Evolutionary conservation across 768 basidiomycete genomes (phyloP), one percentile per base, ranked within the genome.

Genomic region (Hypsizygus marmoreus): DNA sequence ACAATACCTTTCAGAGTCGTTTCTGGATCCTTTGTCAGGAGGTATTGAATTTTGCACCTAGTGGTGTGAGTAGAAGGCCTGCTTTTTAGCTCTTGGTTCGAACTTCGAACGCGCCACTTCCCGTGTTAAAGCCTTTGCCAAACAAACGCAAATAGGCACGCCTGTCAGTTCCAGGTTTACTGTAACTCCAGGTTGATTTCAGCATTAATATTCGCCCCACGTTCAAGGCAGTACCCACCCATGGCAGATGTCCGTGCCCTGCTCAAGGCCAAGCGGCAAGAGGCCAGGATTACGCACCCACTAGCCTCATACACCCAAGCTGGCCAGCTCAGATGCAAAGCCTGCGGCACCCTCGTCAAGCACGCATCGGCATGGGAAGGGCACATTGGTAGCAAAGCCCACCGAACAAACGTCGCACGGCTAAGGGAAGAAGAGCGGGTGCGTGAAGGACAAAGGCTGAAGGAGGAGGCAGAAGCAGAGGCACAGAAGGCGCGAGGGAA

Each of bases 331-430:
- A 79, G 81, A 46, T 93, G 90, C 55, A 57, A 71, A 4, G 77
- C 81, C 19, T 93, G 90, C 58, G 73, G 73, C 1, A 75, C 70
- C 9, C 46, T 66, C 14, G 74, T 93, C 45, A 92, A 91, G 57
- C 81, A 90, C 57, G 77, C 87, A 3, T 80, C 86, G 19, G 86
- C 86, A n/a, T 93, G 90, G 90, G 82, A 90, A 48, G 88, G 90
- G 16, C 90, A 93, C 65, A 62, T 93, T 14, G 89, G 85, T 10
- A 89, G 86, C 68, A 92, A 92, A 67, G 66, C 66, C 1, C 90
- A 93, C 61, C 81, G 90, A 25, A 82, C 73, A 30, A 84, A 80
- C 57, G 81, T 84, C 13, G 72, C 74, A 9, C 77, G 78, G 13
- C 58, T 82, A 33, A 79, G 73, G 50, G 81, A 82, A 57, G 76